Percentiles rank a stretch among this genome's conserved stretches.
These are phyloP conservation scores for Epichloe amarillans DNA, from an alignment of 2,329 filamentous ascomycete genomes.

Conservation along the genomic window DNA sequence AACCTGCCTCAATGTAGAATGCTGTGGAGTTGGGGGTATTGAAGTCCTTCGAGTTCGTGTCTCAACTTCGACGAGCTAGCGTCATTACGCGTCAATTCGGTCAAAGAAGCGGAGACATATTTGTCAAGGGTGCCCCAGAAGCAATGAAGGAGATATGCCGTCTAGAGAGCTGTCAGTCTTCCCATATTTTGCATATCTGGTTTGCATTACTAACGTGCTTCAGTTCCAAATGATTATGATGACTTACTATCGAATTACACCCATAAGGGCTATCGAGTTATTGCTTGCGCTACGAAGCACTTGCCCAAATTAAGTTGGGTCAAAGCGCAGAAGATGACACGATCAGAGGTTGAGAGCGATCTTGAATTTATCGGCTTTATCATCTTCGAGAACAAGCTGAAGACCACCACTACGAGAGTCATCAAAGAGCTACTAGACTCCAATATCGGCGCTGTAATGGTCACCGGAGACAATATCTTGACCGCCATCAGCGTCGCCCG, in stretches of 20 bases:
- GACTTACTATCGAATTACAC: conserved; percentile 84
- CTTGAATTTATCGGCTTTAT: conserved; percentile 93
- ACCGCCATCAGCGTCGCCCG: conserved; percentile 92
- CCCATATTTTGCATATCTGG: neutral
- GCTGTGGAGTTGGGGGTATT: conserved; percentile 79
- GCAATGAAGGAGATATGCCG: conserved; percentile 90
- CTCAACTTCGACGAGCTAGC: conserved; percentile 80
- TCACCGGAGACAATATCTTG: conserved; percentile 93
- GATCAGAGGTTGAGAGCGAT: conserved; percentile 68
- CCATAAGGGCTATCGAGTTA: conserved; percentile 90
- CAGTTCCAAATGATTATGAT: conserved; percentile 77
- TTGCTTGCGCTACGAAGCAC: conserved; percentile 84
- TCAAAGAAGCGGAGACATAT: conserved; percentile 70
- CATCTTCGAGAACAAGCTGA: conserved; percentile 97
- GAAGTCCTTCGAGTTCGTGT: conserved; percentile 88
- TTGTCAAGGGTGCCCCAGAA: conserved; percentile 93
- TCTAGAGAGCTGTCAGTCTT: conserved; percentile 57
- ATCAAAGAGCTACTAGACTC: conserved; percentile 72
- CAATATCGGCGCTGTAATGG: conserved; percentile 85
- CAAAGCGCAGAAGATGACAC: conserved; percentile 86
- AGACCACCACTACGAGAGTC: conserved; percentile 69
- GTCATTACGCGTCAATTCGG: conserved; percentile 86
- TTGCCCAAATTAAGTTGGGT: conserved; percentile 83
- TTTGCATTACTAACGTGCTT: conserved; percentile 6
- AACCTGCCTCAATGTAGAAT: conserved; percentile 18